Base-by-base conservation (phyloP, 805 yeast genomes). In the Candida broadrunensis region DNA sequence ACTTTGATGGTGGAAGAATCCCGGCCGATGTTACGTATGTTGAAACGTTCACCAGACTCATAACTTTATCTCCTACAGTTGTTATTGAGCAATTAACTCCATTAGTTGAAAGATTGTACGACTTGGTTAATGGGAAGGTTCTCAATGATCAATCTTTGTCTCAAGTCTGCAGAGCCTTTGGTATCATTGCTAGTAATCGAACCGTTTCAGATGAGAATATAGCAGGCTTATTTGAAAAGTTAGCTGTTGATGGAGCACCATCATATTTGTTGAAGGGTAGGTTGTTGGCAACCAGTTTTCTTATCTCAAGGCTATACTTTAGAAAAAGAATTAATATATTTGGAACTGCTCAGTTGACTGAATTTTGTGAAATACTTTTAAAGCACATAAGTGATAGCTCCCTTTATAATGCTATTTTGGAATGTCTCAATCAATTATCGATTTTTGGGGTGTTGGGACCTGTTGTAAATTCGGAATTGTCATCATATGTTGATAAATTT, bases 361-460 rank as follows among this genome's bases (percentile, higher is more conserved):
- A 36, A 6, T 55, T 38, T 30, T 42, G 54, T 15, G 34, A 37
- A 4, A 36, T 36, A 4, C 40, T 61, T 33, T 49, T 8, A 35
- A 31, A 0, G 43, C 54, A 1, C 33, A 32, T 51, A 11, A 36
- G 41, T 9, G 49, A 63, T 5, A 24, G 60, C 1, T 44, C 48
- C 3, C 42, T 47, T 9, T 58, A 63, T 35, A 46, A 48, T 11
- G 42, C 51, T 2, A 61, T 72, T 0, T 43, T 75, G 6, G 76
- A 70, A 14, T 53, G 66, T 12, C 38, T 77, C 16, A 56, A 73
- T 3, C 78, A 78, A 43, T 45, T 78, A 20, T 48, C 75, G 0
- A 53, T 69, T 25, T 77, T 62, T 58, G 81, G 80, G 4, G 64
- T 63, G 6, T 47, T 77, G 12, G 77, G 75, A 0, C 75, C 78